Evolutionary conservation across 2,329 filamentous ascomycete genomes (phyloP).

Genomic region (Penicillium expansum): DNA sequence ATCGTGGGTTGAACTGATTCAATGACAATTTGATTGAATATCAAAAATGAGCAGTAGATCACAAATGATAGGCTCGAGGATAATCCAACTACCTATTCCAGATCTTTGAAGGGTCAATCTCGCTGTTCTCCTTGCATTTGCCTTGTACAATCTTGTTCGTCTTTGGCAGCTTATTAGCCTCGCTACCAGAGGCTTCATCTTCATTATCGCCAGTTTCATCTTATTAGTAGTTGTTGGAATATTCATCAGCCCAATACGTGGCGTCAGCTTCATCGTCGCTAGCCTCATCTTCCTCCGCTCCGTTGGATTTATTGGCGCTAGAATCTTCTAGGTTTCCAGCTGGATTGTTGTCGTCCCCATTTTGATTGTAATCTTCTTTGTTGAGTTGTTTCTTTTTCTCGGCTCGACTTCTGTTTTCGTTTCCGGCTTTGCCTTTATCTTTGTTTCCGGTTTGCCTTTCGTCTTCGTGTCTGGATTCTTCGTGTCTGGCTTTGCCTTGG

Average conservation of each 20-base stretch:
- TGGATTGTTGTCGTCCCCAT: neutral
- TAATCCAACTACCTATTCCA: neutral
- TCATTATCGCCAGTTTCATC: neutral
- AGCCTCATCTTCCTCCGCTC: neutral
- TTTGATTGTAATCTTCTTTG: neutral
- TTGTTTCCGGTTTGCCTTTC: neutral
- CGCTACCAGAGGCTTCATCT: too few relatives aligned
- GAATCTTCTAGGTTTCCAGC: neutral
- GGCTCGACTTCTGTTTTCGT: neutral
- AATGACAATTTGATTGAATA: neutral
- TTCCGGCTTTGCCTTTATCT: neutral
- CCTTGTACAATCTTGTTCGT: neutral
- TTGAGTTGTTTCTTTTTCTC: neutral
- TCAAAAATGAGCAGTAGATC: neutral
- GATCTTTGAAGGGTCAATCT: neutral
- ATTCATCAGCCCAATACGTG: too few relatives aligned
- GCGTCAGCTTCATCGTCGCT: neutral
- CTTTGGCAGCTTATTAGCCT: neutral
- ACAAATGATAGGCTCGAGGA: neutral
- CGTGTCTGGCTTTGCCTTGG: neutral
- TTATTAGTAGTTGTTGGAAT: too few relatives aligned
- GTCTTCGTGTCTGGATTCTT: neutral
- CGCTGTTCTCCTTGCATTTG: neutral
- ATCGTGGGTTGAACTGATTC: too few relatives aligned
- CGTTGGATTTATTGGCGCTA: too few relatives aligned